These are phyloP conservation scores for Hypoxylon sp. DNA, from an alignment of 2,329 filamentous ascomycete species.

Conservation along the genomic window DNA sequence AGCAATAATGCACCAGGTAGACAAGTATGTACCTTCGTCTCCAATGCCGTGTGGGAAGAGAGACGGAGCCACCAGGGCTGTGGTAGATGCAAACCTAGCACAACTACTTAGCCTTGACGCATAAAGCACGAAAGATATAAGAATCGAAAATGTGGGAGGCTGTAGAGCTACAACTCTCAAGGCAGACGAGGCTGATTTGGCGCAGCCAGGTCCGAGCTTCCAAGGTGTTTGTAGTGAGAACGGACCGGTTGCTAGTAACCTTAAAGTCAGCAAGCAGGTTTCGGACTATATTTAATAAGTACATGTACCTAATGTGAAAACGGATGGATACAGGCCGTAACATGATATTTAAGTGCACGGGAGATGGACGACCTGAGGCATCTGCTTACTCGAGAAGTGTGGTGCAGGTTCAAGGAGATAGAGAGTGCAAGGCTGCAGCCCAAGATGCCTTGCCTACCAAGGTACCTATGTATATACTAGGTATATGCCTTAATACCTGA, in stretches of 20 bases:
- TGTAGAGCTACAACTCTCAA: background rate
- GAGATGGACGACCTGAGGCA: background rate
- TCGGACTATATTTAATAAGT: conserved; percentile 8
- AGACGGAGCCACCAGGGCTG: background rate
- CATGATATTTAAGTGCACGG: background rate
- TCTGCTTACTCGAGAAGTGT: background rate
- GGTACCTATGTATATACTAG: background rate
- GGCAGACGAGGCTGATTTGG: conserved; percentile 6
- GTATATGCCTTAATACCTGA: background rate
- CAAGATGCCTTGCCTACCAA: background rate
- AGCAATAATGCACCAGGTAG: background rate
- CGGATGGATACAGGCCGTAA: background rate
- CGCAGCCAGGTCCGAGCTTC: background rate
- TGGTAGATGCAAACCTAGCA: background rate
- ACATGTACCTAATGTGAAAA: conserved; percentile 5
- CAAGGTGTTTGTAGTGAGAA: conserved; percentile 4
- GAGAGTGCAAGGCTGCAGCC: conserved; percentile 3
- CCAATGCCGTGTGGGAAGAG: background rate
- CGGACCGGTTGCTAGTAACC: background rate
- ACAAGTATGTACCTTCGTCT: conserved; percentile 4
- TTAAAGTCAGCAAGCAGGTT: conserved; percentile 7
- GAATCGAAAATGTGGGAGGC: conserved; percentile 2
- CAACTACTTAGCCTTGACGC: background rate
- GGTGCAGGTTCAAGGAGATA: background rate
- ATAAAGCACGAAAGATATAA: background rate